Evolutionary conservation across 2,329 filamentous ascomycete species (phyloP).

Genomic region (Scedosporium apiospermum): DNA sequence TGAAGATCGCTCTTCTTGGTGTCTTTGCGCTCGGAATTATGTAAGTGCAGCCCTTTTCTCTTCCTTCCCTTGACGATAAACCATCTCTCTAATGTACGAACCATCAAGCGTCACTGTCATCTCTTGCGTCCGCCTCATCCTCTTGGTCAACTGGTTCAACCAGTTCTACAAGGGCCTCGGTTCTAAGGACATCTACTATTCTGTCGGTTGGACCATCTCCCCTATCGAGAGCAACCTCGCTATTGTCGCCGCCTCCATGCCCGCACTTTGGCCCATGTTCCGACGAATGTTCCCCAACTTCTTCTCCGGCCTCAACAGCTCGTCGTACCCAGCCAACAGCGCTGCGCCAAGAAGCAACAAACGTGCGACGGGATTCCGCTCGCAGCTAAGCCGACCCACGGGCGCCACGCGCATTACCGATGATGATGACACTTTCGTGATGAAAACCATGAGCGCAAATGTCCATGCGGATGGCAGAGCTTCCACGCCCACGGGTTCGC

Average conservation of each 20-base stretch:
- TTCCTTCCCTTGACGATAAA: background rate
- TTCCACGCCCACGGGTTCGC: constrained; percentile 10
- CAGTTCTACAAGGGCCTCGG: constrained; percentile 11
- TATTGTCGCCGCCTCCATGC: constrained; percentile 26
- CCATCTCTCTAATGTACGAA: background rate
- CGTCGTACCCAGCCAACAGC: constrained; percentile 10
- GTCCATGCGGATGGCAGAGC: constrained; percentile 8
- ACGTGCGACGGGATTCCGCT: constrained; percentile 8
- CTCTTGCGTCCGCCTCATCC: constrained; percentile 18
- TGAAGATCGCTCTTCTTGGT: constrained; percentile 23
- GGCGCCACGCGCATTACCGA: constrained; percentile 5
- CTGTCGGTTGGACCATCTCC: constrained; percentile 19
- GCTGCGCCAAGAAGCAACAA: background rate
- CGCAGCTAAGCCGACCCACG: constrained; percentile 7
- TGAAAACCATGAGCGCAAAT: constrained; percentile 12
- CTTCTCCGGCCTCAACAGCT: constrained; percentile 14
- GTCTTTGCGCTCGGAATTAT: constrained; percentile 22
- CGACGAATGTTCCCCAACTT: constrained; percentile 16
- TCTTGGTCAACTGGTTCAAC: constrained; percentile 15
- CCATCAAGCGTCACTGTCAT: constrained; percentile 14
- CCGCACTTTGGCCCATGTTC: constrained; percentile 27
- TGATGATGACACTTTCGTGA: constrained; percentile 10
- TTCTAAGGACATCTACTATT: constrained; percentile 9
- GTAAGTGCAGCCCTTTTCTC: constrained; percentile 10
- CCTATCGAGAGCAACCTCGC: constrained; percentile 27